These are phyloP conservation scores for Apostasia shenzhenica DNA, from an alignment of 106 monocot genomes.

Conservation along the genomic window DNA sequence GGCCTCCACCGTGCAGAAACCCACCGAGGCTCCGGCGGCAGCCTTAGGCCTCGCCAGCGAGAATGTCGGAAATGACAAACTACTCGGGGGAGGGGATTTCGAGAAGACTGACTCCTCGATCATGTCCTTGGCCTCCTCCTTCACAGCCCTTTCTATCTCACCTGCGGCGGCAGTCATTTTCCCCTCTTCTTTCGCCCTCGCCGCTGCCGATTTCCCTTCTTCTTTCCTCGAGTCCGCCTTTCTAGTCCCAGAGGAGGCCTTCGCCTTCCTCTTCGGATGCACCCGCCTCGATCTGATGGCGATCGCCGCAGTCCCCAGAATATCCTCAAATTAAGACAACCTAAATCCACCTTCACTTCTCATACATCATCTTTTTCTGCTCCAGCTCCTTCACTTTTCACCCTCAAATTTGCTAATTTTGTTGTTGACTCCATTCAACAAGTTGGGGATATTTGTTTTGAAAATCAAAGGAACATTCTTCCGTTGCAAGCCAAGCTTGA, in stretches of 20 bases:
- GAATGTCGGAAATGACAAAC: constrained; percentile 4
- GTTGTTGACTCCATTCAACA: too few species aligned
- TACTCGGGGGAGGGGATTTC: constrained; percentile 1
- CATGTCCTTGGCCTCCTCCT: not conserved
- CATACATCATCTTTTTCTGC: too few species aligned
- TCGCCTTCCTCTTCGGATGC: not conserved
- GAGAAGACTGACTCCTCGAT: not conserved
- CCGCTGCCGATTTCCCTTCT: too few species aligned
- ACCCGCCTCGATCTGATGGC: not conserved
- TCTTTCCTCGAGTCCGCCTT: not conserved
- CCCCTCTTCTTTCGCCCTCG: not conserved
- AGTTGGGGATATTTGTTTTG: too few species aligned
- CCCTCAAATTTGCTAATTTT: too few species aligned
- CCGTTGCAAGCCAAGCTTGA: too few species aligned
- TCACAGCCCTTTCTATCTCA: not conserved
- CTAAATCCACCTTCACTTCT: too few species aligned
- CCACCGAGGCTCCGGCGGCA: not conserved
- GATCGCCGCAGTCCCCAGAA: not conserved
- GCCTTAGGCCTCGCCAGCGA: not conserved
- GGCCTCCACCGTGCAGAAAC: not conserved
- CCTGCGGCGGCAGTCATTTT: not conserved
- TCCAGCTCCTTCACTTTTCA: too few species aligned
- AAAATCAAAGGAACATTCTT: too few species aligned
- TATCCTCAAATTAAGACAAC: too few species aligned
- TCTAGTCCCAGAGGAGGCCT: not conserved